Conservation (phyloP, 1,284 basidiomycete genomes). For the Wolfiporia cocos region DNA sequence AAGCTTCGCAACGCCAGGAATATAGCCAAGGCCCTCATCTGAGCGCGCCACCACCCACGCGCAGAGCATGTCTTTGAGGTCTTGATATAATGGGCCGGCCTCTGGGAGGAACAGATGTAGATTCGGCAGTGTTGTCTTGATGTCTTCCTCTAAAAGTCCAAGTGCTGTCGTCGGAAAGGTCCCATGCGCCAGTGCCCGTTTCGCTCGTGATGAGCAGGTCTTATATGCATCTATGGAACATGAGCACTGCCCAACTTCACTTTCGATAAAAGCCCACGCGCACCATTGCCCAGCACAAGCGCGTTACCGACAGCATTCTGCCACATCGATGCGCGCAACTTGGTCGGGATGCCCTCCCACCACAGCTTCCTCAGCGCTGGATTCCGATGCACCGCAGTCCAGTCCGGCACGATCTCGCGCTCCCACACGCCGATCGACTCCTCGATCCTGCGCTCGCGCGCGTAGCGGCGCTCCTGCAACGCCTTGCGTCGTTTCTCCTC, state of each 20-base stretch:
- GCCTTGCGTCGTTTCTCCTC: slow-evolving; percentile 66
- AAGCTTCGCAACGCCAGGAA: slow-evolving; percentile 61
- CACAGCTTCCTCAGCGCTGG: slow-evolving; percentile 69
- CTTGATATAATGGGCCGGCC: slow-evolving; percentile 79
- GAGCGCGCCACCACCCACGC: slow-evolving; percentile 91
- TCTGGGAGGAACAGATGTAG: slow-evolving; percentile 83
- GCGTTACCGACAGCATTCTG: slow-evolving; percentile 84
- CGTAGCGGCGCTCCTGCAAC: slow-evolving; percentile 55
- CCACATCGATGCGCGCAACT: slow-evolving; percentile 86
- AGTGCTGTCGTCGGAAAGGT: slow-evolving; percentile 70
- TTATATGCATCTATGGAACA: slow-evolving; percentile 65
- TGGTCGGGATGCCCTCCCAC: slow-evolving; percentile 90
- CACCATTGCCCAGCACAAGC: slow-evolving; percentile 84
- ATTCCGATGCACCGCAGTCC: slow-evolving; percentile 69
- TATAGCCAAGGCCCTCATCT: slow-evolving; percentile 84
- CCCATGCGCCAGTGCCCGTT: slow-evolving; percentile 63
- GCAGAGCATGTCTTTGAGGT: slow-evolving; percentile 82
- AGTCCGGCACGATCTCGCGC: slow-evolving; percentile 76
- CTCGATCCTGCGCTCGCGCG: slow-evolving; percentile 66
- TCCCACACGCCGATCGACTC: slow-evolving; percentile 74
- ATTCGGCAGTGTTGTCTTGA: slow-evolving; percentile 74
- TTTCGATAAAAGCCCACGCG: slow-evolving; percentile 15
- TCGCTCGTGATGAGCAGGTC: slow-evolving; percentile 68
- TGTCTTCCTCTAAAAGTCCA: slow-evolving; percentile 76
- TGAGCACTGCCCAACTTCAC: too few species aligned